Evolutionary conservation across 1,139 yeast species (phyloP).

Genomic region (Debaryomyces robertsiae): DNA sequence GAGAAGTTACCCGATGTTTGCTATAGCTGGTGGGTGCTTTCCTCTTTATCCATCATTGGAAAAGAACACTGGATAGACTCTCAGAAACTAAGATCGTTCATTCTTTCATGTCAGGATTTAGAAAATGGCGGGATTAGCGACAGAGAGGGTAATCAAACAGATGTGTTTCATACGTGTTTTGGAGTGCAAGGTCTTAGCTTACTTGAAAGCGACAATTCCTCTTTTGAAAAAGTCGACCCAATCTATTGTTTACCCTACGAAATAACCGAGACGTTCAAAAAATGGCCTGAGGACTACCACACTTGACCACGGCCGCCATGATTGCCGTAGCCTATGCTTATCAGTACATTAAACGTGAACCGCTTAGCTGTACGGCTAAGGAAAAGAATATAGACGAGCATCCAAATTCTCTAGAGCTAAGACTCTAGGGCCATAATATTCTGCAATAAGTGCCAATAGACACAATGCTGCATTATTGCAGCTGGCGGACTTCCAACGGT

Average conservation of each 20-base stretch:
- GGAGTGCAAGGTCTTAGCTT: slow-evolving; percentile 86
- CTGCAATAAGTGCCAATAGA: no score
- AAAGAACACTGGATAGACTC: slow-evolving; percentile 76
- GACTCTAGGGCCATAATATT: no score
- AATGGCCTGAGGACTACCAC: slow-evolving; percentile 31
- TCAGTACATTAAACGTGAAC: no score
- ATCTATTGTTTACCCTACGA: slow-evolving; percentile 76
- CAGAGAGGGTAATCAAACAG: slow-evolving; percentile 87
- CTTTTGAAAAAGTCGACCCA: slow-evolving; percentile 71
- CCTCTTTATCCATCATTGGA: slow-evolving; percentile 70
- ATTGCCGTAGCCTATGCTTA: no score
- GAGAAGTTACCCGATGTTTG: slow-evolving; percentile 96
- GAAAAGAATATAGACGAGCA: no score
- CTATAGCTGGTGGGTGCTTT: slow-evolving; percentile 97
- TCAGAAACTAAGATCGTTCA: slow-evolving; percentile 60
- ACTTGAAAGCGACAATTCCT: slow-evolving; percentile 55
- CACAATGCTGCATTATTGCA: no score
- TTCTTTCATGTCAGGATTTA: slow-evolving; percentile 75
- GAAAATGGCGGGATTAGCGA: slow-evolving; percentile 89
- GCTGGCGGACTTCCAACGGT: no score
- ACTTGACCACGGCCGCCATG: slow-evolving; percentile 6
- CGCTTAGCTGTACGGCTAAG: no score
- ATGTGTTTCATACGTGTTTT: slow-evolving; percentile 89
- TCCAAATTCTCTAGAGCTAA: no score
- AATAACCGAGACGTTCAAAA: slow-evolving; percentile 48